Evolutionary conservation across 495 filamentous ascomycete species (phyloP), one percentile per base, ranked within the genome.

Genomic region (Sabuloglossum arenarium): DNA sequence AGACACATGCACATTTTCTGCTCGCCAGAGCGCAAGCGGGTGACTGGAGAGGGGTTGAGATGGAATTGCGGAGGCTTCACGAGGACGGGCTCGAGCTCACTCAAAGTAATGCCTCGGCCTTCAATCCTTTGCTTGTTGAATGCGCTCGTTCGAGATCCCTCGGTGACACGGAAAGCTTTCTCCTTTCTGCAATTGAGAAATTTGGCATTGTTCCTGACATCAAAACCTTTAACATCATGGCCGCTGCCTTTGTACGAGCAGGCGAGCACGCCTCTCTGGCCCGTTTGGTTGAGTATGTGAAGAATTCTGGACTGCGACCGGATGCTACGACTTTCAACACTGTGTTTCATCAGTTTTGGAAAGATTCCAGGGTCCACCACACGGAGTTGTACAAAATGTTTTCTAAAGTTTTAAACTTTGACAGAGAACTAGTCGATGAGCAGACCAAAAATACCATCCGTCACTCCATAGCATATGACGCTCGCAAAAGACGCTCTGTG

Each of bases 161-260:
- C 0, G 23, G 16, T 16, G 30, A 46, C 9, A 27, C 14, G 23
- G 39, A 46, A 50, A 10, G 14, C 29, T 56, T 56, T 25, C 42
- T 32, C 23, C 19, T 45, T 39, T 21, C 23, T 29, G 43, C 43
- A 12, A 56, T 56, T 39, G 55, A 56, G 5, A 32, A 32, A 2
- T 49, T 28, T n/a, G 37, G 43, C 6, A 31, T 56, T 11, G 11
- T 27, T 27, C 55, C 55, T 1, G 45, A 56, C 21, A 12, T 42
- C 28, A 23, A 27, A 4, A 56, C 55, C n/a, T 51, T 45, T 6
- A 49, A 56, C 27, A 45, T 56, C 43, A 49, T 56, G 12, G 19
- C 42, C 21, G 19, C 14, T 45, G 27, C 19, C 3, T 29, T 24
- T 29, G 19, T 45, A 30, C 28, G 31, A 25, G 53, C 32, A 24